Percentiles rank a stretch among this genome's conserved stretches.
phyloP scores from a whole-genome alignment of 2,329 filamentous ascomycete species.

The Onygenales sp. region DNA sequence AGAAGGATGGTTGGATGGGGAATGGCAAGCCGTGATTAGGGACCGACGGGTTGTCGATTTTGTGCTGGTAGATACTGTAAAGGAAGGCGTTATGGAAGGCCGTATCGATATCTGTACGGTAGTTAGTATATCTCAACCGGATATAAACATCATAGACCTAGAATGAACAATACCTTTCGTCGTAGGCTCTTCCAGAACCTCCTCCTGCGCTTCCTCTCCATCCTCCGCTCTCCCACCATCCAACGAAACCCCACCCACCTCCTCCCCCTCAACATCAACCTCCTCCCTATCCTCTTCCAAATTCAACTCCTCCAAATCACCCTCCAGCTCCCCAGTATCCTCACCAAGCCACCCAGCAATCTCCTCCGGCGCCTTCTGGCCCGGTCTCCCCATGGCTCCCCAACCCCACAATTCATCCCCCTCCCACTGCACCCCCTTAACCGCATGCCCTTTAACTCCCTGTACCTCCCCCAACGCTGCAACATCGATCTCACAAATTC shows the following conservation, averaged over 20 bases:
- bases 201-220: slow-evolving; percentile 25
- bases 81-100: slow-evolving; percentile 57
- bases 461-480: slow-evolving; percentile 44
- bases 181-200: slow-evolving; percentile 42
- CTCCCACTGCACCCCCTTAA: slow-evolving; percentile 57
- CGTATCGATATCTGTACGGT: slow-evolving; percentile 51
- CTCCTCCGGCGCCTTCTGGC: slow-evolving; percentile 42
- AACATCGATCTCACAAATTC: slow-evolving; percentile 56
- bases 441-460: slow-evolving; percentile 55
- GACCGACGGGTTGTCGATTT: slow-evolving; percentile 43
- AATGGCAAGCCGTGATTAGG: slow-evolving; percentile 49
- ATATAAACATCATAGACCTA: neutral
- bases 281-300: slow-evolving; percentile 36
- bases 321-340: slow-evolving; percentile 24
- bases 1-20: slow-evolving; percentile 53
- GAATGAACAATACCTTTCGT: slow-evolving; percentile 40
- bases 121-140: neutral
- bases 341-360: slow-evolving; percentile 42
- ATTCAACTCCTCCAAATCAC: slow-evolving; percentile 31
- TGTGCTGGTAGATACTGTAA: slow-evolving; percentile 52
- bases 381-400: slow-evolving; percentile 46
- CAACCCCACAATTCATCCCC: slow-evolving; percentile 62
- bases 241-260: slow-evolving; percentile 11
- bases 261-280: slow-evolving; percentile 18
- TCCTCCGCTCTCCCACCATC: slow-evolving; percentile 19